Evolutionary conservation across 805 yeast genomes (phyloP), one percentile per base, ranked within the genome.

Genomic region (Cyberlindnera petersonii): DNA sequence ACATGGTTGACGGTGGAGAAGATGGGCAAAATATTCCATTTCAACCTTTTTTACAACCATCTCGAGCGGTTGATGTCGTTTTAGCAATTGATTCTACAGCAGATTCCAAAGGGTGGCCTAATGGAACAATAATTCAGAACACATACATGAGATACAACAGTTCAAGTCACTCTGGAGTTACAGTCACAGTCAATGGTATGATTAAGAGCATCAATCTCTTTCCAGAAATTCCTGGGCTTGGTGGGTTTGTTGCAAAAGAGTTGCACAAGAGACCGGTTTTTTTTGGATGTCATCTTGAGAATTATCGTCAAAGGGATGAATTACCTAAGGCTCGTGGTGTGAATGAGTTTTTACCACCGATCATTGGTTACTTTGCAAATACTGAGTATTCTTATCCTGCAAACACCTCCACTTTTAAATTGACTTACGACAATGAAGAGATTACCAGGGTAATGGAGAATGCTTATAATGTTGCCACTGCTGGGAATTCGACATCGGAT

Each of bases 1-100:
- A 61, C 41, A 48, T 85, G 43, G 86, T 76, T 22, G 94, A 85
- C 55, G 94, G 94, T 30, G 94, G 93, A 23, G 86, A 80, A 57
- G 91, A 84, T 56, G 66, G 69, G 8, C 87, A 82, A 58, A 82
- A 82, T 52, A 67, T 85, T 14, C 93, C 94, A 0, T 58, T 81
- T 26, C 63, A 71, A 22, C 86, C 91, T 3, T 66, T 85, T 35
- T 52, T 82, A 20, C 82, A 80, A 48, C 74, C 76, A 6, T 72
- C 74, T 31, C 68, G 93, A 46, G 58, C 66, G 15, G 65, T 82
- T 16, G 93, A 85, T 55, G 66, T 78, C 11, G 64, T 84, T 7
- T 68, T 85, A 47, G 82, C 89, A 0, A 67, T 66, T 43, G 86
- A 82, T 52, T 61, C 72, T 46, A 58, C 82, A 4, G 68, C 81